Base-by-base conservation (phyloP, 202 grass and related monocot species). In the Saccharum hybrid region DNA sequence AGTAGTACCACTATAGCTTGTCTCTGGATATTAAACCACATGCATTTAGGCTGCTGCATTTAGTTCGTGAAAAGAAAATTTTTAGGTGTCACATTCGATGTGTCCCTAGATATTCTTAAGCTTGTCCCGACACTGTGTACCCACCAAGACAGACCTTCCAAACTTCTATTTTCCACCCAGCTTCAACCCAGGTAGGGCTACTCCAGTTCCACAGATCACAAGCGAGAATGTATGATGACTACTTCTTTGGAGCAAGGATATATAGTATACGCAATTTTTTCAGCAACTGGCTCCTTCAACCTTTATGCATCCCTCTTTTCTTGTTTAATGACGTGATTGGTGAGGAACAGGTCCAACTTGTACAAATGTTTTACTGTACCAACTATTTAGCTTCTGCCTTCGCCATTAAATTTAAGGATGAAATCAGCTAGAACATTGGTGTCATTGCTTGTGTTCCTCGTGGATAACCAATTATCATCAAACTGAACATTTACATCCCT, bases 401-500 rank as follows among this genome's bases (percentile, higher is more conserved):
- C 21, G 4, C 62, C 18, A 10, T 66, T 34, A 70, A 94, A 90
- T 81, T 90, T 94, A 72, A 80, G 49, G 54, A 90, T 59, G 61
- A 98, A 96, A 22, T 94, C 64, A 56, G 89, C 87, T 31, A 98
- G 67, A 54, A 87, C 91, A 74, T 66, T 67, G 12, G 78, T 90
- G 77, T 98, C 96, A 77, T 92, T 96, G 66, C 72, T 74, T 36
- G 83, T 82, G 31, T 96, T 85, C 85, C 96, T 92, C 7, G 84
- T 42, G 37, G 81, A 88, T 79, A 98, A 89, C 89, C 96, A 96
- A 74, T 80, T 81, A 19, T 86, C 89, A 14, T 92, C 84, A 69
- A 96, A 72, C 71, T 84, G 85, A 68, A 96, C 79, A 78, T 82
- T 84, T 54, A 90, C 93, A 88, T 96, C 93, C 89, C 93, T 98